These are phyloP conservation scores for Hemisphaericaspora xylanilytica DNA, from an alignment of 1,139 yeast species.

Conservation along the genomic window DNA sequence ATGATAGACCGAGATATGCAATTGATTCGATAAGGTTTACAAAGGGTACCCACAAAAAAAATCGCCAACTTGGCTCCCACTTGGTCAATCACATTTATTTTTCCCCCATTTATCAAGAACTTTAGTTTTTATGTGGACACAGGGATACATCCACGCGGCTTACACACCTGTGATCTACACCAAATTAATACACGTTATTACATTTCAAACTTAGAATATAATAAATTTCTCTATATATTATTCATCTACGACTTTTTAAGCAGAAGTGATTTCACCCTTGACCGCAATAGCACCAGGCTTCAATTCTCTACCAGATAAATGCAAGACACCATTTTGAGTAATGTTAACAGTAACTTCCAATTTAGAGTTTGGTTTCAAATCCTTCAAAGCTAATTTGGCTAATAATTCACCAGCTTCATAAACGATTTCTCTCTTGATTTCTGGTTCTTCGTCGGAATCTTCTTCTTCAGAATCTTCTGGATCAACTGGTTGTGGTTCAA, in stretches of 20 bases:
- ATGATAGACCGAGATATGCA: no score
- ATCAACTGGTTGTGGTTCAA: constrained; percentile 62
- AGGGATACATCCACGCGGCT: no score
- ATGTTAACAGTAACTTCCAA: constrained; percentile 83
- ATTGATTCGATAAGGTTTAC: no score
- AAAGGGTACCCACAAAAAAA: no score
- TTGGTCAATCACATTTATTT: no score
- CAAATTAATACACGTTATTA: no score
- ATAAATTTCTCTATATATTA: background rate
- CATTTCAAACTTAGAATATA: no score
- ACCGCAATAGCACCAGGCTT: constrained; percentile 61
- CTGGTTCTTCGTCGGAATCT: constrained; percentile 60
- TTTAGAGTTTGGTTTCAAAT: constrained; percentile 62
- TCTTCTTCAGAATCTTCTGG: constrained; percentile 26
- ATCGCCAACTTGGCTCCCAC: no score
- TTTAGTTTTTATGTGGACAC: no score
- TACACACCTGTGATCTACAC: no score
- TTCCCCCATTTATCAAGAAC: no score
- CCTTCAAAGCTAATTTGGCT: constrained; percentile 76
- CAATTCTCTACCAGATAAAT: constrained; percentile 79
- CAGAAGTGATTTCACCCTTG: constrained; percentile 43
- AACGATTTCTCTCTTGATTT: constrained; percentile 67
- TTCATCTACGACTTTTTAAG: constrained; percentile 5
- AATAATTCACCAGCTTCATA: constrained; percentile 73
- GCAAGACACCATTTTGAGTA: constrained; percentile 79